Base-by-base conservation (phyloP, 2,329 filamentous ascomycete genomes). In the Chaetomiaceae sp. region DNA sequence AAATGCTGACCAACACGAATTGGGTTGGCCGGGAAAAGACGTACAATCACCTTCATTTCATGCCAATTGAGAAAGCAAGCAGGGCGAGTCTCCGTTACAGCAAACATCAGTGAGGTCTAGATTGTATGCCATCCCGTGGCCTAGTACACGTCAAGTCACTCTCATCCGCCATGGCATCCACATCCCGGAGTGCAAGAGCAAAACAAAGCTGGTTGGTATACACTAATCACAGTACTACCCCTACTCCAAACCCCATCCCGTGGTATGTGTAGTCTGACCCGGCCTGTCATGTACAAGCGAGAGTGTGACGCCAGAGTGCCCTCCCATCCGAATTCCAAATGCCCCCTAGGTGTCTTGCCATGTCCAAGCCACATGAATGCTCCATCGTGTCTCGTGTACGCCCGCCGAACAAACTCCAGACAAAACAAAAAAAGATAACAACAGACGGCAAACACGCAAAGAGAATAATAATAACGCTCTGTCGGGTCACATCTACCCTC, bases 221-320 rank as follows among this genome's bases (percentile, higher is more conserved):
- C 48, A 51, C 29, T 42, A 25, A 37, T 8, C 25, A 38, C 32
- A 23, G 14, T n/a, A 30, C 32, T 9, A 20, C 20, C 33, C 25
- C 16, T 30, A 37, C 18, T 6, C 27, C 9, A 43, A 25, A 32
- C n/a, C 51, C 10, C 16, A 14, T 5, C 38, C 38, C 32, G 16
- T 43, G 40, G 36, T 36, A 46, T 50, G 33, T 41, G 23, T 48
- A 48, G 21, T 51, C 53, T 51, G 52, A 49, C 47, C 29, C 21
- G 25, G 27, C 9, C 30, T 29, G 21, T 18, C 33, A 20, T 47
- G 46, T 42, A 46, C 21, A 50, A 50, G 23, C 42, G 47, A 54
- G 41, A 14, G 52, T 50, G 33, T n/a, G 21, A 50, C 44, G 47
- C 45, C 52, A 54, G 36, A 50, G 32, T 46, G 21, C 46, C 36